Evolutionary conservation across 371 early-diverging fungal species (phyloP).

Genomic region (Apophysomyces sp.): DNA sequence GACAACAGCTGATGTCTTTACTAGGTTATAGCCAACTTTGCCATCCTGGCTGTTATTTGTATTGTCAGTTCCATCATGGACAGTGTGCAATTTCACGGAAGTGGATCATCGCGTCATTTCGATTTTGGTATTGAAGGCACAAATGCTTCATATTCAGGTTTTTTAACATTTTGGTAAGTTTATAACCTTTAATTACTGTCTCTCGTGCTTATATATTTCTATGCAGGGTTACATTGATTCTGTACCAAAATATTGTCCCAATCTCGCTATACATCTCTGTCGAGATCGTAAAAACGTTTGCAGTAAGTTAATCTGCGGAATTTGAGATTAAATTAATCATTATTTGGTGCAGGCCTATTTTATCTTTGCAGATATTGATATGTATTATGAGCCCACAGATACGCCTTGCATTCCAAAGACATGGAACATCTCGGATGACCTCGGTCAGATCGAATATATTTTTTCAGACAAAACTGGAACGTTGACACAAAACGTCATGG

Average conservation of each 20-base stretch:
- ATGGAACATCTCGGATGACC: slow-evolving; percentile 84
- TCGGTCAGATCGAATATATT: slow-evolving; percentile 92
- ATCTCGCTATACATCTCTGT: slow-evolving; percentile 95
- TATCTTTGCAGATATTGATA: slow-evolving; percentile 81
- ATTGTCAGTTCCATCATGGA: slow-evolving; percentile 65
- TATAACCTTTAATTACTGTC: not conserved
- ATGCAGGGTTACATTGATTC: slow-evolving; percentile 42
- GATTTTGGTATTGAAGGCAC: slow-evolving; percentile 36
- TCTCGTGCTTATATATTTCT: not conserved
- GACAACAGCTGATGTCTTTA: not conserved
- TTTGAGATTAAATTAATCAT: slow-evolving; percentile 13
- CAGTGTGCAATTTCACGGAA: slow-evolving; percentile 50
- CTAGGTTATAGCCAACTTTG: slow-evolving; percentile 49
- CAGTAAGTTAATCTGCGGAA: slow-evolving; percentile 21
- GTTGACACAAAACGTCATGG: slow-evolving; percentile 80
- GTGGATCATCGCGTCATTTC: slow-evolving; percentile 32
- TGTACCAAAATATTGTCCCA: slow-evolving; percentile 64
- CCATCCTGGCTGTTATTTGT: slow-evolving; percentile 51
- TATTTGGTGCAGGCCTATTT: slow-evolving; percentile 64
- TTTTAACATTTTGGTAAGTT: slow-evolving; percentile 46
- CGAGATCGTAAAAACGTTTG: slow-evolving; percentile 82
- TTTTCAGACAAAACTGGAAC: slow-evolving; percentile 95
- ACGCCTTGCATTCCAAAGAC: slow-evolving; percentile 81
- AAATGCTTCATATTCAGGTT: slow-evolving; percentile 33
- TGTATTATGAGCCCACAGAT: slow-evolving; percentile 81